Percentiles rank a stretch among this genome's conserved stretches.
phyloP scores from a whole-genome alignment of 352 stramenopile species.

The Phytopythium litorale region DNA sequence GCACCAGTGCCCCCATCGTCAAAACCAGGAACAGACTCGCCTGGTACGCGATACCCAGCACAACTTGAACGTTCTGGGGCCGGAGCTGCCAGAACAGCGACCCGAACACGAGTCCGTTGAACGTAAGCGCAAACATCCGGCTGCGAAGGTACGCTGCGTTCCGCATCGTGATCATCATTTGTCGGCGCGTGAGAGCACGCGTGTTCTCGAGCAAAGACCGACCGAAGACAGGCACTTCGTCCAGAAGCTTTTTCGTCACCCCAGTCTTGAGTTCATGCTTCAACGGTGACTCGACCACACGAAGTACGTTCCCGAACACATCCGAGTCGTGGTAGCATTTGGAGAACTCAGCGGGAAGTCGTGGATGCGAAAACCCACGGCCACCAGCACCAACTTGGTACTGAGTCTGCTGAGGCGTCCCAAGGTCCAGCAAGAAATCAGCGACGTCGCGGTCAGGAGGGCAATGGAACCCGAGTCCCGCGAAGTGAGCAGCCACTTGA shows the following conservation, averaged over 20 bases:
- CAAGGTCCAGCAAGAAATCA: conserved; percentile 88
- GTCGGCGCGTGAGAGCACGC: not conserved
- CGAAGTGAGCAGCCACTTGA: conserved; percentile 17
- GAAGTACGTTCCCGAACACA: not conserved
- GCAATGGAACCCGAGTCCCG: conserved; percentile 36
- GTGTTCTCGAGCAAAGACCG: not conserved
- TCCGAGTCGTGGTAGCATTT: not conserved
- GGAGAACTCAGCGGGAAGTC: conserved; percentile 42
- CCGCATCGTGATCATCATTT: not conserved
- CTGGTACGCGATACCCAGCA: conserved; percentile 60
- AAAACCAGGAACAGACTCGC: conserved; percentile 73
- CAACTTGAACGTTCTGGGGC: conserved; percentile 7
- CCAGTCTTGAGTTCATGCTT: not conserved
- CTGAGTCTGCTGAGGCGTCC: conserved; percentile 12
- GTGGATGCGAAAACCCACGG: not conserved
- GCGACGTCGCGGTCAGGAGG: conserved; percentile 29
- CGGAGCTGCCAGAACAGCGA: conserved; percentile 19
- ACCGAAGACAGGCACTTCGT: not conserved
- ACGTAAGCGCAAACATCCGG: not conserved
- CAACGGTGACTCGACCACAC: not conserved
- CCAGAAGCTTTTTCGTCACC: not conserved
- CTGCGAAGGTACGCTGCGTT: not conserved
- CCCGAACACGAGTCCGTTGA: conserved; percentile 12
- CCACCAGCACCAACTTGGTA: not conserved
- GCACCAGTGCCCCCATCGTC: conserved; percentile 60